A percentile compares a stretch with the other conserved stretches of the same genome.
Evolutionary conservation across 2,329 filamentous ascomycete genomes (phyloP).

Genomic region (Lachnellula arida): DNA sequence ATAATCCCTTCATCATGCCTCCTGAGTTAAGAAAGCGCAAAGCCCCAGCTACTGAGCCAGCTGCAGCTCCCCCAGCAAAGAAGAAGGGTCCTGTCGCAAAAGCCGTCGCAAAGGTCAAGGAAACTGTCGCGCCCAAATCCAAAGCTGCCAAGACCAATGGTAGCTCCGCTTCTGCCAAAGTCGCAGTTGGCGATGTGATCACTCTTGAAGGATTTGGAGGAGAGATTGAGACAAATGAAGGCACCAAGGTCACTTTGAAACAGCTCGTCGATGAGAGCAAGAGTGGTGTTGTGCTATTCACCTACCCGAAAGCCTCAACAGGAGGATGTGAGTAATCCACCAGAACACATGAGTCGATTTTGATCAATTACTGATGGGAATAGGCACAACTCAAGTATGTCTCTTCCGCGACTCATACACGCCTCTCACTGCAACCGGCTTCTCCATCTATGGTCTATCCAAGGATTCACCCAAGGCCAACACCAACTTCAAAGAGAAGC

Average conservation of each 20-base stretch:
- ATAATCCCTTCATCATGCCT: conserved; percentile 42
- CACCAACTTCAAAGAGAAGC: conserved; percentile 86
- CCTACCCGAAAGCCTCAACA: conserved; percentile 91
- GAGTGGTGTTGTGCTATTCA: conserved; percentile 85
- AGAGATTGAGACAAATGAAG: conserved; percentile 81
- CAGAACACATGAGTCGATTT: neutral
- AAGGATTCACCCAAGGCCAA: conserved; percentile 87
- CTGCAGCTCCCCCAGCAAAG: conserved; percentile 45
- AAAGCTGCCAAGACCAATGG: conserved; percentile 25
- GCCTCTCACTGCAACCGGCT: conserved; percentile 69
- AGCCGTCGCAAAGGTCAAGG: conserved; percentile 36
- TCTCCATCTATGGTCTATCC: conserved; percentile 86
- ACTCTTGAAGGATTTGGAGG: conserved; percentile 57
- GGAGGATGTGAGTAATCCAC: conserved; percentile 71
- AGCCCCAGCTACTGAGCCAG: conserved; percentile 42
- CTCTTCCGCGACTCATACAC: conserved; percentile 84
- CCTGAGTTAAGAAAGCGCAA: conserved; percentile 59
- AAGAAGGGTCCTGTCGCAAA: conserved; percentile 39
- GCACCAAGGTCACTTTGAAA: conserved; percentile 72
- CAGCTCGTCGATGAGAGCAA: conserved; percentile 78
- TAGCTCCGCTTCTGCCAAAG: conserved; percentile 25
- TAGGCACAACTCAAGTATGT: conserved; percentile 90
- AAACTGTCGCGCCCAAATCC: conserved; percentile 30
- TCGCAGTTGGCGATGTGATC: conserved; percentile 51
- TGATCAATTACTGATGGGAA: neutral